phyloP scores from a whole-genome alignment of 148 eudicot species.

The Pharnaceum exiguum region DNA sequence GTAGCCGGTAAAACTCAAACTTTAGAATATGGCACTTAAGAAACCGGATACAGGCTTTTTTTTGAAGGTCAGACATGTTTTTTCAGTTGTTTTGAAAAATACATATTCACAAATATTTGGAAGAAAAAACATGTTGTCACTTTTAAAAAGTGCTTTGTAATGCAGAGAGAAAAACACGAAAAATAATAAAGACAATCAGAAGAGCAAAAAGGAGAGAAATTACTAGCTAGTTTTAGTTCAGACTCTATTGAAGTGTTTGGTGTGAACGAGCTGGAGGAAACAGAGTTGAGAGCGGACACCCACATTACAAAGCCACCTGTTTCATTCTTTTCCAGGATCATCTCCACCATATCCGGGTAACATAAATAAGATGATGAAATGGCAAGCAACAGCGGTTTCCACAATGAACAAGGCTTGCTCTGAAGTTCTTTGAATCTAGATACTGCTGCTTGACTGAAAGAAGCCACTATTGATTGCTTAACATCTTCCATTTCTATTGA shows the following conservation, averaged over 20 bases:
- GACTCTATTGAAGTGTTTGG: slow-evolving; percentile 40
- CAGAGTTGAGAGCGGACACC: slow-evolving; percentile 43
- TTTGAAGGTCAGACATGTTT: too few relatives aligned
- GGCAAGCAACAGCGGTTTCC: slow-evolving; percentile 66
- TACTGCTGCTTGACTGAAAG: slow-evolving; percentile 54
- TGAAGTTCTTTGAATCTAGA: slow-evolving; percentile 43
- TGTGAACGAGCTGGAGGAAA: slow-evolving; percentile 36
- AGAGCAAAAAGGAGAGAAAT: slow-evolving; percentile 8
- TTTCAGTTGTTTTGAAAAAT: too few relatives aligned
- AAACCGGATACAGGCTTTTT: too few relatives aligned
- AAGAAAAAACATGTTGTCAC: too few relatives aligned
- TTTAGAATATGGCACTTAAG: too few relatives aligned
- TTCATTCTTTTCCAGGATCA: slow-evolving; percentile 43
- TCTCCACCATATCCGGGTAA: slow-evolving; percentile 51
- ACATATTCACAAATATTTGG: too few relatives aligned
- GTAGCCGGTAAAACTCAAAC: too few relatives aligned
- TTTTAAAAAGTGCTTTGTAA: too few relatives aligned
- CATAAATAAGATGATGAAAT: slow-evolving; percentile 65
- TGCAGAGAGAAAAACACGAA: not conserved
- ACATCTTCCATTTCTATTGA: slow-evolving; percentile 40
- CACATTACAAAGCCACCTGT: slow-evolving; percentile 48
- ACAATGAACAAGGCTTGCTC: slow-evolving; percentile 40
- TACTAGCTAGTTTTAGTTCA: slow-evolving; percentile 64
- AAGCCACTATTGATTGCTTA: slow-evolving; percentile 46
- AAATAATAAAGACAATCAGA: not conserved